These are phyloP conservation scores for Hypoxylon sp. DNA, from an alignment of 2,329 filamentous ascomycete genomes.

Conservation along the genomic window DNA sequence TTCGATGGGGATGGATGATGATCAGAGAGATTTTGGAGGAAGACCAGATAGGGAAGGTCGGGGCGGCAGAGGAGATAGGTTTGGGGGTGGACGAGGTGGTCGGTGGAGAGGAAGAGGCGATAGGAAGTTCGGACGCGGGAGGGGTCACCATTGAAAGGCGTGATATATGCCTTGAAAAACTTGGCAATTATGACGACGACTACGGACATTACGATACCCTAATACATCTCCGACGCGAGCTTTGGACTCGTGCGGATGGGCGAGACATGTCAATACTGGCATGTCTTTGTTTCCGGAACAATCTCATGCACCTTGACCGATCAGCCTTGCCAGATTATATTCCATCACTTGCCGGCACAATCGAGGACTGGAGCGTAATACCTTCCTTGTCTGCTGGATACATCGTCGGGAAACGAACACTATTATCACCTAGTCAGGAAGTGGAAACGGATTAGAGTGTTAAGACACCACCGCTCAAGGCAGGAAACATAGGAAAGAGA, in stretches of 20 bases:
- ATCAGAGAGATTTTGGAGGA: conserved; percentile 46
- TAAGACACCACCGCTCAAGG: neutral
- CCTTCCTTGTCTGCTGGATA: neutral
- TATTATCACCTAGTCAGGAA: neutral
- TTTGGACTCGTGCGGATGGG: neutral
- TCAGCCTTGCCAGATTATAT: neutral
- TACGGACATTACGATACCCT: conserved; percentile 1
- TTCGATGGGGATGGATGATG: conserved; percentile 54
- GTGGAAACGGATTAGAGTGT: neutral
- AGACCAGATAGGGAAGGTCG: conserved; percentile 47
- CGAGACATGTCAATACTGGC: neutral
- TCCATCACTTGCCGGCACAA: neutral
- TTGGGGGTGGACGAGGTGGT: conserved; percentile 51
- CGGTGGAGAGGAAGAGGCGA: conserved; percentile 49
- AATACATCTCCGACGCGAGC: neutral
- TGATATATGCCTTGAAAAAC: neutral
- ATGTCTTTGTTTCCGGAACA: neutral
- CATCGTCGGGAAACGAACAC: too few species aligned
- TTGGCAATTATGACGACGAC: neutral
- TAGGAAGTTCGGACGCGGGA: conserved; percentile 53
- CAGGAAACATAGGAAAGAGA: neutral
- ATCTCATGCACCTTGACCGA: neutral
- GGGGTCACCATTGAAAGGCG: conserved; percentile 42
- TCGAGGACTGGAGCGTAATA: neutral
- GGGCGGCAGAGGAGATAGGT: conserved; percentile 51